Evolutionary conservation across 2,329 filamentous ascomycete genomes (phyloP), one percentile per base, ranked within the genome.

Genomic region (Colletotrichum cuscutae): DNA sequence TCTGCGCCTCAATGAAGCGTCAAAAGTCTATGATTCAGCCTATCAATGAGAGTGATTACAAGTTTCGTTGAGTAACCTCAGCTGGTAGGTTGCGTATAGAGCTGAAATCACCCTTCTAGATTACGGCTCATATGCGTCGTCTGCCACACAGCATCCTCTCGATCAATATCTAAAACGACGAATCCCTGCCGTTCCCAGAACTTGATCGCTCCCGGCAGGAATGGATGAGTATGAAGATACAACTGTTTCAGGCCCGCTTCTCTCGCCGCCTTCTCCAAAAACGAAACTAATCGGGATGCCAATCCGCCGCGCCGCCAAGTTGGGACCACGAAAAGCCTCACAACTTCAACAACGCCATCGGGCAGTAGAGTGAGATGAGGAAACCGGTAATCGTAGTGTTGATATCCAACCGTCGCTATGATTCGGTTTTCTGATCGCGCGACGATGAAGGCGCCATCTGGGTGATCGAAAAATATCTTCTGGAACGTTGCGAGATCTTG

Each of bases 151-250:
- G 73, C 69, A 32, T 80, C 78, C 0, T 79, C 68, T 5, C 11
- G 46, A 2, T 80, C 78, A 1, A 77, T 66, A 0, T 62, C 4
- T 2, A 78, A 56, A 2, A 77, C 9, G 1, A 58, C 58, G 30
- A 80, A 80, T 0, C 76, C 76, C 15, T 78, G 76, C 1, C 72
- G 57, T 32, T 79, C 70, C 78, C 78, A 80, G 5, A 80, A 80
- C 1, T 46, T 37, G 4, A 78, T 73, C 1, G 78, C 78, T 1
- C 77, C 74, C 0, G 76, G 77, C 1, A 80, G n/a, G 12, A 80
- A 80, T 0, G 78, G 78, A 32, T 80, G 78, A 1, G 78, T 80
- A n/a, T 80, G 78, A 1, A 80, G 71, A 58, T 80, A 80, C 3
- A 80, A 66, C 2, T 68, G 64, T 19, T 76, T 46, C 9, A 79